Evolutionary conservation across 352 stramenopile species (phyloP).

Genomic region (Thalassiosira pacifica): DNA sequence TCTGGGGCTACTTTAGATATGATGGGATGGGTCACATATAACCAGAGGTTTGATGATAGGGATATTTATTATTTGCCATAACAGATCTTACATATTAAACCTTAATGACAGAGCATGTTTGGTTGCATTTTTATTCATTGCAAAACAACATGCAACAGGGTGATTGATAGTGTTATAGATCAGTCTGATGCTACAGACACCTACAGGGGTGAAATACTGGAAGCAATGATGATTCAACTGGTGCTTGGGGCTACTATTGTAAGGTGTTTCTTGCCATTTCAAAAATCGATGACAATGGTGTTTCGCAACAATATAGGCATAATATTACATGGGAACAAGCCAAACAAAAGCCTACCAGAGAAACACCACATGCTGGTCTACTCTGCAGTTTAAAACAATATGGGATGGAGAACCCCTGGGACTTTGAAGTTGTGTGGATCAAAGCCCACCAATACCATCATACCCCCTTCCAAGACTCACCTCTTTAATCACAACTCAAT

Average conservation of each 20-base stretch:
- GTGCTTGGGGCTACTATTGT: background rate
- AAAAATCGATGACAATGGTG: background rate
- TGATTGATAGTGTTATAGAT: no score
- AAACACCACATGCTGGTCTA: constrained; percentile 45
- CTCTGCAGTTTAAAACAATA: constrained; percentile 27
- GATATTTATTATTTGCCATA: no score
- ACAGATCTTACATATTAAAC: no score
- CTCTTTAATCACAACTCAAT: constrained; percentile 34
- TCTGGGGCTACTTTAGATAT: no score
- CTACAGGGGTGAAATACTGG: constrained; percentile 29
- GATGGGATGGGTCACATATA: no score
- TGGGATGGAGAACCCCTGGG: background rate
- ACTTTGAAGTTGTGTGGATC: constrained; percentile 23
- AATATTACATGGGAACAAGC: constrained; percentile 35
- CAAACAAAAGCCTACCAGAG: background rate
- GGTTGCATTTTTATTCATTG: no score
- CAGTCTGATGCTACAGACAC: background rate
- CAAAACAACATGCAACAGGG: no score
- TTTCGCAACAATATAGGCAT: constrained; percentile 51
- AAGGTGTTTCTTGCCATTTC: background rate
- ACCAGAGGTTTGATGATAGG: no score
- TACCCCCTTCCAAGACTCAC: background rate
- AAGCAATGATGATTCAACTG: constrained; percentile 20
- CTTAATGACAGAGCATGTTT: no score
- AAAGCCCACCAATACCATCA: constrained; percentile 38